phyloP scores from a whole-genome alignment of 345 rosid species.

The Lenwebbia sp. region DNA sequence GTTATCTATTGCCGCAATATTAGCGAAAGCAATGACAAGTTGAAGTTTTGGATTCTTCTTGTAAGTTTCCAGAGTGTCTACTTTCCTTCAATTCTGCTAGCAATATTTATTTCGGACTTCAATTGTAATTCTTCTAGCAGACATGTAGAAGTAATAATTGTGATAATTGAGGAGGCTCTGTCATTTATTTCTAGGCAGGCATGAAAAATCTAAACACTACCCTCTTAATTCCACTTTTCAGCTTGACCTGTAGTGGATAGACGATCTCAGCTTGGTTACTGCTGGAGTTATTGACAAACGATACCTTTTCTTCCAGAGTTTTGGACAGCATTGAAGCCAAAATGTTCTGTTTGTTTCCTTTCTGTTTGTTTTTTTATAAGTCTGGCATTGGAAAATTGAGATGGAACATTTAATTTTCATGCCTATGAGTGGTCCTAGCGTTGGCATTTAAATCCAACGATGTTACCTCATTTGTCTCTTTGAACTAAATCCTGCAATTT shows the following conservation, averaged over 20 bases:
- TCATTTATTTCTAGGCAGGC: too few species aligned
- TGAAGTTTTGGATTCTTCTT: slow-evolving; percentile 80
- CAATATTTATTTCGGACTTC: background rate
- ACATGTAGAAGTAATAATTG: too few species aligned
- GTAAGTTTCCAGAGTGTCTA: slow-evolving; percentile 29
- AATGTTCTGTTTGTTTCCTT: background rate
- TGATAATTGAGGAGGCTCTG: too few species aligned
- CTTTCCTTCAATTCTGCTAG: background rate
- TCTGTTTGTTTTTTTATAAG: too few species aligned
- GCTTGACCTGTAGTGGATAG: slow-evolving; percentile 19
- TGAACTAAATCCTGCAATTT: too few species aligned
- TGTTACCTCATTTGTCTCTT: background rate
- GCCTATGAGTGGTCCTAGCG: background rate
- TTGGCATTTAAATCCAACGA: background rate
- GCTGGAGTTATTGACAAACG: slow-evolving; percentile 80
- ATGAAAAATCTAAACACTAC: background rate
- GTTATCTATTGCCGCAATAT: slow-evolving; percentile 49
- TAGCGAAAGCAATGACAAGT: slow-evolving; percentile 32
- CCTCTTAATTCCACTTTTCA: background rate
- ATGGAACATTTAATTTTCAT: background rate
- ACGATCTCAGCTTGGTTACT: slow-evolving; percentile 42
- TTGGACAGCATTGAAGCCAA: slow-evolving; percentile 86
- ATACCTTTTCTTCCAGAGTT: slow-evolving; percentile 99
- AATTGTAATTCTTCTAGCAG: too few species aligned
- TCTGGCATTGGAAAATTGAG: background rate